Conservation (phyloP, 805 yeast genomes). For the Pichia eremophila region DNA sequence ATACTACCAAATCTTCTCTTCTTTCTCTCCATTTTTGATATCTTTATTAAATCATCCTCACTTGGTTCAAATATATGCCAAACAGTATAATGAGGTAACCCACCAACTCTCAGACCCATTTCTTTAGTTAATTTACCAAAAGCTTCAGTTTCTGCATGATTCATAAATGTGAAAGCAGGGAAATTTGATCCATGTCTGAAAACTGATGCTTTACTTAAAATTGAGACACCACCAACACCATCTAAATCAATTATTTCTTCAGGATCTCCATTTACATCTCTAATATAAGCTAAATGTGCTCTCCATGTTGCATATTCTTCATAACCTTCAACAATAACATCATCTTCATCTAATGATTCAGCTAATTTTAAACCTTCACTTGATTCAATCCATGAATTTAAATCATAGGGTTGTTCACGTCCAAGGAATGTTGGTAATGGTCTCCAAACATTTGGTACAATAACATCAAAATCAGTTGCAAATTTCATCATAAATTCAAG, state of each 20-base stretch:
- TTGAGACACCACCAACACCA: conserved; percentile 85
- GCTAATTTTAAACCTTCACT: conserved; percentile 67
- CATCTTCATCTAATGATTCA: conserved; percentile 57
- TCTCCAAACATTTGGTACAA: conserved; percentile 92
- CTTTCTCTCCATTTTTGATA: conserved; percentile 59
- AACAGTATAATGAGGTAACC: conserved; percentile 79
- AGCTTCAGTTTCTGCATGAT: conserved; percentile 85
- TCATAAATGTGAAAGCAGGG: conserved; percentile 76
- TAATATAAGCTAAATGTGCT: conserved; percentile 66
- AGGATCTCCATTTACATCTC: conserved; percentile 52
- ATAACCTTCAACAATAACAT: conserved; percentile 82
- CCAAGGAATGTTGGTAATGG: conserved; percentile 91
- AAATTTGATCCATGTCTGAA: conserved; percentile 75
- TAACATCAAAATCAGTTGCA: conserved; percentile 50
- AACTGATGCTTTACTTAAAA: conserved; percentile 62
- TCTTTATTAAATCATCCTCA: conserved; percentile 68
- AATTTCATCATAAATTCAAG: conserved; percentile 64
- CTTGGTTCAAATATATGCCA: conserved; percentile 92
- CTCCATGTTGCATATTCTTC: conserved; percentile 84
- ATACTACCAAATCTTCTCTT: conserved; percentile 31
- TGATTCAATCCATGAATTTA: conserved; percentile 93
- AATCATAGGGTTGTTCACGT: conserved; percentile 87
- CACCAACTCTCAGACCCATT: conserved; percentile 79
- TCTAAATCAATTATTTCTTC: conserved; percentile 62
- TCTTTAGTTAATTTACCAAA: conserved; percentile 72